Percentiles rank a stretch among this genome's conserved stretches.
phyloP scores from a whole-genome alignment of 495 filamentous ascomycete genomes.

The Xylona heveae region DNA sequence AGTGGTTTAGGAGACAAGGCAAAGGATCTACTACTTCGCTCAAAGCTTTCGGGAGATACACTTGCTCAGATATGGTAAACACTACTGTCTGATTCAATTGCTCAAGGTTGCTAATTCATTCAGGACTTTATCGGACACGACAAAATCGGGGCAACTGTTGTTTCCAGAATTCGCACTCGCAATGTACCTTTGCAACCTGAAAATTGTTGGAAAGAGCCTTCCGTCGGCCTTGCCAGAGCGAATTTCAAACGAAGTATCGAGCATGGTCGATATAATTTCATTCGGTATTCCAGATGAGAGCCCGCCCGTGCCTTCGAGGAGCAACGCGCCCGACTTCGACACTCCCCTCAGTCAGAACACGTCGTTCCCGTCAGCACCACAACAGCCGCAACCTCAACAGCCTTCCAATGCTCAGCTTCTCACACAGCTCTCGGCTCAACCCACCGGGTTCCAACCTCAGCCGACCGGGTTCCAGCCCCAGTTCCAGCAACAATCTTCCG shows the following conservation, averaged over 20 bases:
- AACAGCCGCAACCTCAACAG: slow-evolving; percentile 70
- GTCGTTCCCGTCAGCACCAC: slow-evolving; percentile 46
- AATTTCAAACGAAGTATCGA: slow-evolving; percentile 89
- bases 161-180: slow-evolving; percentile 97
- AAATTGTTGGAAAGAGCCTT: slow-evolving; percentile 65
- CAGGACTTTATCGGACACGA: slow-evolving; percentile 91
- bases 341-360: slow-evolving; percentile 37
- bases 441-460: slow-evolving; percentile 51
- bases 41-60: slow-evolving; percentile 61
- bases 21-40: slow-evolving; percentile 68
- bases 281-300: slow-evolving; percentile 73
- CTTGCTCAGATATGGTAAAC: slow-evolving; percentile 71
- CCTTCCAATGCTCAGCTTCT: slow-evolving; percentile 58
- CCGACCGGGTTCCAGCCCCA: slow-evolving; percentile 17
- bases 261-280: slow-evolving; percentile 99
- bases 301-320: slow-evolving; percentile 26
- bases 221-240: slow-evolving; percentile 59
- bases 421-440: slow-evolving; percentile 49
- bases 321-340: slow-evolving; percentile 67
- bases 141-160: slow-evolving; percentile 83
- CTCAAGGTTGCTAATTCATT: not conserved
- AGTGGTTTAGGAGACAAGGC: slow-evolving; percentile 48
- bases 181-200: slow-evolving; percentile 97
- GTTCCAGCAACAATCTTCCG: slow-evolving; percentile 5
- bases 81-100: not conserved